Percentiles rank a stretch among this genome's conserved stretches.
These are phyloP conservation scores for Elongisporangium undulatum DNA, from an alignment of 352 stramenopile species.

Conservation along the genomic window DNA sequence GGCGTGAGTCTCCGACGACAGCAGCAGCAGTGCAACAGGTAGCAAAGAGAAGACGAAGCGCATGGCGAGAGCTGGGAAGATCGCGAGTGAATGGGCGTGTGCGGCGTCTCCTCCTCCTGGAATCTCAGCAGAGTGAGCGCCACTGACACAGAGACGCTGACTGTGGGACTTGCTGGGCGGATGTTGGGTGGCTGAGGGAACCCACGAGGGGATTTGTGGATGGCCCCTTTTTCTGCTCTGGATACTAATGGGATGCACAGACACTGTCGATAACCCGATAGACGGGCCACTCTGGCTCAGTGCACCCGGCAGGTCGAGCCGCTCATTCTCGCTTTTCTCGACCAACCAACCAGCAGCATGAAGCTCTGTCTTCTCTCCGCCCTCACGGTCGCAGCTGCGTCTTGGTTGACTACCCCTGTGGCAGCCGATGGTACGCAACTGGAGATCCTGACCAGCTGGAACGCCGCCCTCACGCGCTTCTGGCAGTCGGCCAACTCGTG, in stretches of 20 bases:
- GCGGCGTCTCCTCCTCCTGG: not conserved
- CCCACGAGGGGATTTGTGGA: not conserved
- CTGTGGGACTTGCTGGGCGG: not conserved
- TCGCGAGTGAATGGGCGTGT: not conserved
- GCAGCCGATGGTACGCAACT: not conserved
- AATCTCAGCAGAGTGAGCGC: too few species aligned
- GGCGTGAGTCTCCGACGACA: not conserved
- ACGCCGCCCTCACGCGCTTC: not conserved
- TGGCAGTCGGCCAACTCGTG: not conserved
- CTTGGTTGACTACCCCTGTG: not conserved
- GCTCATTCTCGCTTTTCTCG: constrained; percentile 6
- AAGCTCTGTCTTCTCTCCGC: not conserved
- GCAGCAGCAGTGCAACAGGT: not conserved
- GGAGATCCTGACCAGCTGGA: not conserved
- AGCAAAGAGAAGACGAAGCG: not conserved
- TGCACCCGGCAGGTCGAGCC: not conserved
- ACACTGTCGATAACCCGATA: not conserved
- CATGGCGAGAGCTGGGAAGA: not conserved
- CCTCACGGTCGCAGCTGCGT: not conserved
- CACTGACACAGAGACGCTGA: not conserved
- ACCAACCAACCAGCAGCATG: not conserved
- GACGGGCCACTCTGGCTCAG: not conserved
- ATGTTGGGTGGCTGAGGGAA: not conserved
- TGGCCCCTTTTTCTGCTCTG: not conserved
- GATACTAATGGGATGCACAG: not conserved